Conservation (phyloP, 352 stramenopile genomes). For the Globisporangium perplexum region DNA sequence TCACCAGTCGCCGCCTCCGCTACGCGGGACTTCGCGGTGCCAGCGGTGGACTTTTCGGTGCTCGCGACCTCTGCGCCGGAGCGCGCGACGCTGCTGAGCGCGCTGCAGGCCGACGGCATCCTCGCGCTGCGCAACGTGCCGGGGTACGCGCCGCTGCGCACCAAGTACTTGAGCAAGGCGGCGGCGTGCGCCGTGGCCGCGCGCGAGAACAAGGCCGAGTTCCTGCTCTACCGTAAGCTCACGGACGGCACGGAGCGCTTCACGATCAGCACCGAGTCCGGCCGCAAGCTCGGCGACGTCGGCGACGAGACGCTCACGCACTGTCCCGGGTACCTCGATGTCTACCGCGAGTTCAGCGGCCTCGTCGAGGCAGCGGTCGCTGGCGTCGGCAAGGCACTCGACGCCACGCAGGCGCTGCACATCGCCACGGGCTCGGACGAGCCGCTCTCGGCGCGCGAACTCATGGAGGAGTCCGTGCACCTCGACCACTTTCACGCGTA, state of each 20-base stretch:
- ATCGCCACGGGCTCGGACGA: constrained; percentile 27
- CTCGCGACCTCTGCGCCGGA: constrained; percentile 18
- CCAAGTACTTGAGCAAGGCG: constrained; percentile 50
- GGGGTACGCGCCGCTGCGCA: constrained; percentile 36
- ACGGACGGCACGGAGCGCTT: constrained; percentile 66
- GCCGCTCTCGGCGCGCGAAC: constrained; percentile 41
- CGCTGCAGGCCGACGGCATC: constrained; percentile 67
- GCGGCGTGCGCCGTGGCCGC: constrained; percentile 50
- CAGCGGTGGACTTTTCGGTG: constrained; percentile 47
- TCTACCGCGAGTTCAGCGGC: constrained; percentile 51
- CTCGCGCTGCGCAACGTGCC: constrained; percentile 72
- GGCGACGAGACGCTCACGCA: constrained; percentile 33
- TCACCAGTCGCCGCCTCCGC: neutral
- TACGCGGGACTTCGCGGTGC: constrained; percentile 36
- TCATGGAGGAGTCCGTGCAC: constrained; percentile 66
- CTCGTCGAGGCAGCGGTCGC: constrained; percentile 49
- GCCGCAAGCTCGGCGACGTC: constrained; percentile 28
- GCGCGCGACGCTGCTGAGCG: constrained; percentile 32
- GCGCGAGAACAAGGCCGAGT: constrained; percentile 42
- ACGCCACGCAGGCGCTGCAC: constrained; percentile 48
- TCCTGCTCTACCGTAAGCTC: constrained; percentile 60
- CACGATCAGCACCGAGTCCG: constrained; percentile 67
- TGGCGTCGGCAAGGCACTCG: constrained; percentile 46
- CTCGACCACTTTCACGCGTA: constrained; percentile 83
- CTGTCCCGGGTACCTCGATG: constrained; percentile 50